A percentile compares a stretch with the other conserved stretches of the same genome.
Evolutionary conservation across 257 asterid genomes (phyloP).

Genomic region (Jacaranda mimosifolia): DNA sequence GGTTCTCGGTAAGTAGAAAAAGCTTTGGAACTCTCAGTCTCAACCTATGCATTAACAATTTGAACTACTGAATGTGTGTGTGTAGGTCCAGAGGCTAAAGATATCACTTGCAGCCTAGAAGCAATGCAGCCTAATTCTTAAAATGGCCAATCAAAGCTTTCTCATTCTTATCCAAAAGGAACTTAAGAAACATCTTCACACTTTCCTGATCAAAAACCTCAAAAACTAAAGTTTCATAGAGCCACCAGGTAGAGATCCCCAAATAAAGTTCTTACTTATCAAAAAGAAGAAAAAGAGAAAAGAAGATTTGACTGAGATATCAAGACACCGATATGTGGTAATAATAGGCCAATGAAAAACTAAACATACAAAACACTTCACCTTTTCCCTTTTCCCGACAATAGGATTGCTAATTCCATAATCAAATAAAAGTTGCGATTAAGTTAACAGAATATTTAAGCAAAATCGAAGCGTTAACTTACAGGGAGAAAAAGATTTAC

Average conservation of each 20-base stretch:
- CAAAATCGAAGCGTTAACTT: neutral
- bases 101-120: neutral
- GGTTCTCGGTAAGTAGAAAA: neutral
- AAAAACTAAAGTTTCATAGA: neutral
- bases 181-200: neutral
- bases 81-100: neutral
- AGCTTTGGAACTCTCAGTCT: neutral
- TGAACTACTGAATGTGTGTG: neutral
- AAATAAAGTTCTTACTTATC: neutral
- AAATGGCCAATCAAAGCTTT: neutral
- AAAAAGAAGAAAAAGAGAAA: neutral
- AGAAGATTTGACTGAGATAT: neutral
- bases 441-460: slow-evolving; percentile 1
- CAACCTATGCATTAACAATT: slow-evolving; percentile 1
- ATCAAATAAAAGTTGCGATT: slow-evolving; percentile 1
- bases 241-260: neutral
- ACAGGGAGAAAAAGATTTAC: neutral
- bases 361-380: neutral
- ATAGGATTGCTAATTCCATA: neutral
- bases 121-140: slow-evolving; percentile 1
- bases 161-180: neutral
- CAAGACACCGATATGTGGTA: neutral
- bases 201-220: neutral
- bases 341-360: neutral
- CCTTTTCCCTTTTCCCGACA: slow-evolving; percentile 4